These are phyloP conservation scores for Rhododendron griersonianum DNA, from an alignment of 148 eudicot species.

Conservation along the genomic window DNA sequence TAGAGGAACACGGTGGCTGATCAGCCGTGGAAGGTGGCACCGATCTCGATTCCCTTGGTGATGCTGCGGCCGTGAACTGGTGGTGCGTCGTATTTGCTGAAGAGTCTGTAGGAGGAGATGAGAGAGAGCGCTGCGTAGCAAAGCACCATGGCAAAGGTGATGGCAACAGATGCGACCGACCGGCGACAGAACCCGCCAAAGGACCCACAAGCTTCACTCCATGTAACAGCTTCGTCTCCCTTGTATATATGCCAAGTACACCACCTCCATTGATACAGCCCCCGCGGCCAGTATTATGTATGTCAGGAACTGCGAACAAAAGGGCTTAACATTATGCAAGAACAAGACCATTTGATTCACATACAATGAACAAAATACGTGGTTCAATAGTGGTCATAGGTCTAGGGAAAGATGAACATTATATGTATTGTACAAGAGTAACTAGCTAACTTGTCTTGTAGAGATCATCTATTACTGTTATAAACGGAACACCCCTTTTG, in stretches of 20 bases:
- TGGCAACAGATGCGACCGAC: conserved; percentile 49
- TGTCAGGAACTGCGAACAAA: conserved; percentile 49
- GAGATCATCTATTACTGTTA: no score
- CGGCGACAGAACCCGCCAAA: conserved; percentile 61
- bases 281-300: conserved; percentile 77
- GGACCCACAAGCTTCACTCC: conserved; percentile 71
- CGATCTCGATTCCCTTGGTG: conserved; percentile 37
- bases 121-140: conserved; percentile 78
- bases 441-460: no score
- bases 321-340: not conserved
- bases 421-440: no score
- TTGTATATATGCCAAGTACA: conserved; percentile 80
- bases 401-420: not conserved
- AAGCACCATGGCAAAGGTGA: conserved; percentile 52
- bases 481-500: no score
- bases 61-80: conserved; percentile 2
- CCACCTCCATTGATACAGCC: conserved; percentile 70
- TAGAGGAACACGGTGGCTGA: not conserved
- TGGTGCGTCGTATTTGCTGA: conserved; percentile 82
- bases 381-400: not conserved
- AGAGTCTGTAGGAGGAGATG: conserved; percentile 82
- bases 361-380: not conserved
- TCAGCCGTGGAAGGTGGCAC: conserved; percentile 28
- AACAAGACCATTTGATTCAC: not conserved
- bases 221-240: conserved; percentile 62